These are phyloP conservation scores for Leucosporidium yakuticum DNA, from an alignment of 768 basidiomycete genomes.

Conservation along the genomic window DNA sequence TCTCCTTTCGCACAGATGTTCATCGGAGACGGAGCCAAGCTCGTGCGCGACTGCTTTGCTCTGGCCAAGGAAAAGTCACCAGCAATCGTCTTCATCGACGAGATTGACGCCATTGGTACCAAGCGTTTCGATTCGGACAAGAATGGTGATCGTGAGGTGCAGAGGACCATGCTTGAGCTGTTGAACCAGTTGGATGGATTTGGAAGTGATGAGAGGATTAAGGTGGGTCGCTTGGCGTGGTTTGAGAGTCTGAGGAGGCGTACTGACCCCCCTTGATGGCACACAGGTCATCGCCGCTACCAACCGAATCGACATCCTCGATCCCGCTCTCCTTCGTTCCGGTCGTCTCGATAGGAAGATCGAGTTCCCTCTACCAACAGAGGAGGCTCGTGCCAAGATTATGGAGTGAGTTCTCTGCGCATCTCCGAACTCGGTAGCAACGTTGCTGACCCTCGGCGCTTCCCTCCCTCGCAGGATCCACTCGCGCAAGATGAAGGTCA, in stretches of 20 bases:
- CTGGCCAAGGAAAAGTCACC: slow-evolving; percentile 97
- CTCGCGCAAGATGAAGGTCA: slow-evolving; percentile 88
- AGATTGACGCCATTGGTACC: slow-evolving; percentile 96
- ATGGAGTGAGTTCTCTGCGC: slow-evolving; percentile 51
- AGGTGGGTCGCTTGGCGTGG: slow-evolving; percentile 54
- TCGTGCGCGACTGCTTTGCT: slow-evolving; percentile 96
- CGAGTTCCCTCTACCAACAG: slow-evolving; percentile 94
- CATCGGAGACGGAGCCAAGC: slow-evolving; percentile 97
- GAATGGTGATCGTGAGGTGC: slow-evolving; percentile 98
- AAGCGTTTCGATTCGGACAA: slow-evolving; percentile 99
- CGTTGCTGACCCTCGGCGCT: neutral
- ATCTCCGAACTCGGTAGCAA: neutral
- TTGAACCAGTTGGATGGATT: slow-evolving; percentile 98
- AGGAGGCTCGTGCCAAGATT: slow-evolving; percentile 91
- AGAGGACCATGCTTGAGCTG: slow-evolving; percentile 98
- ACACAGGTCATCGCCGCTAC: slow-evolving; percentile 95
- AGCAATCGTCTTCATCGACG: slow-evolving; percentile 98
- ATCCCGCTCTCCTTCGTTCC: slow-evolving; percentile 95
- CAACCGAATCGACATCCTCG: slow-evolving; percentile 96
- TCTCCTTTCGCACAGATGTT: slow-evolving; percentile 59
- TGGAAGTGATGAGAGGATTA: slow-evolving; percentile 92
- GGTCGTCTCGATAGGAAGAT: slow-evolving; percentile 97
- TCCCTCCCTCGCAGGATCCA: slow-evolving; percentile 55
- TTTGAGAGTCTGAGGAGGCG: slow-evolving; percentile 9
- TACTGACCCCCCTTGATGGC: neutral